These are phyloP conservation scores for Senna siamea DNA, from an alignment of 306 rosid species.

Conservation along the genomic window DNA sequence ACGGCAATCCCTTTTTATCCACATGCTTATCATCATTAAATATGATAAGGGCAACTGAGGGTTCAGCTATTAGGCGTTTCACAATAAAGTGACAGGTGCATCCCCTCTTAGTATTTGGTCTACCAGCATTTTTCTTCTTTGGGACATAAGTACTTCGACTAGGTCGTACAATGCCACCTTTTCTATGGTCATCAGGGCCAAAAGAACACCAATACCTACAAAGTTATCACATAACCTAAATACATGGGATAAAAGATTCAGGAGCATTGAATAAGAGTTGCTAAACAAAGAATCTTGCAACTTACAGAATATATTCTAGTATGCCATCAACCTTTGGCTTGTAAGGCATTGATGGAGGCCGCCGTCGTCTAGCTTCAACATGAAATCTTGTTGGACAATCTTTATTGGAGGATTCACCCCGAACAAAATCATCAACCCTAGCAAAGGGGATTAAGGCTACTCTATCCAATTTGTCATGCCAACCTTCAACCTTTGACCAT, in stretches of 20 bases:
- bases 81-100: constrained; percentile 95
- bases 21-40: constrained; percentile 84
- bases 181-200: constrained; percentile 95
- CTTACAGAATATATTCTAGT: constrained; percentile 93
- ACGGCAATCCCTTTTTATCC: constrained; percentile 83
- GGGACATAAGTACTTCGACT: constrained; percentile 77
- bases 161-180: constrained; percentile 80
- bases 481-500: constrained; percentile 95
- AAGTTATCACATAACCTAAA: constrained; percentile 31
- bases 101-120: constrained; percentile 92
- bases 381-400: constrained; percentile 90
- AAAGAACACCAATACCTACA: constrained; percentile 97
- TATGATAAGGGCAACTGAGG: constrained; percentile 81
- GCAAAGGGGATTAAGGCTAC: constrained; percentile 86
- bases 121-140: constrained; percentile 85
- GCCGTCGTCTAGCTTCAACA: constrained; percentile 81
- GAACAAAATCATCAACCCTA: constrained; percentile 86
- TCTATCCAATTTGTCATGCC: constrained; percentile 82
- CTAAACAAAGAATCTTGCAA: constrained; percentile 19
- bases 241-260: constrained; percentile 20
- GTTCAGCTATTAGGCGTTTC: constrained; percentile 85
- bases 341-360: constrained; percentile 53
- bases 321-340: constrained; percentile 94
- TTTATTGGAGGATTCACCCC: constrained; percentile 80
- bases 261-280: neutral